These are phyloP conservation scores for Phylloporus sp. DNA, from an alignment of 768 basidiomycete species.

Conservation along the genomic window DNA sequence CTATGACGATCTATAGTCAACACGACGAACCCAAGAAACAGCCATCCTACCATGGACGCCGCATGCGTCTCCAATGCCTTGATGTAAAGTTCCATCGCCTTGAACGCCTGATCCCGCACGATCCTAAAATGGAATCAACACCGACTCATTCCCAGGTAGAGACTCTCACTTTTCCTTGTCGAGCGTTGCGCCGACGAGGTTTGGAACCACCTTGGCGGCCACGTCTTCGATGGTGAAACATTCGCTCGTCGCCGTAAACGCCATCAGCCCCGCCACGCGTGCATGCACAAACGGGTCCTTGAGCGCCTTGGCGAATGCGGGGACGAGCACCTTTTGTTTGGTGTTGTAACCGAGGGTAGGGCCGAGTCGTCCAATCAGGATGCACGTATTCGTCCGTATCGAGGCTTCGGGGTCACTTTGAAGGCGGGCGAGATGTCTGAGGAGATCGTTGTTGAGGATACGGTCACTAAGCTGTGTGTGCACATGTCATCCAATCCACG, in stretches of 20 bases:
- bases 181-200: conserved; percentile 70
- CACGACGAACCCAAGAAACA: neutral
- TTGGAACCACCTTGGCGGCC: conserved; percentile 85
- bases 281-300: conserved; percentile 92
- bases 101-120: conserved; percentile 95
- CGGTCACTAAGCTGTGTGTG: conserved; percentile 72
- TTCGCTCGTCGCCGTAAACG: conserved; percentile 90
- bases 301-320: conserved; percentile 84
- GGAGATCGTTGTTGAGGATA: conserved; percentile 92
- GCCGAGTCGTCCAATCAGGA: conserved; percentile 87
- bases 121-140: conserved; percentile 46
- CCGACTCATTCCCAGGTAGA: too few relatives aligned
- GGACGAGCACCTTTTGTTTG: conserved; percentile 93
- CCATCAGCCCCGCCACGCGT: conserved; percentile 90
- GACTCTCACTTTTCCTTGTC: conserved; percentile 85
- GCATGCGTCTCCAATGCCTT: conserved; percentile 78
- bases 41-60: conserved; percentile 64
- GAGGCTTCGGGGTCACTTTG: conserved; percentile 92
- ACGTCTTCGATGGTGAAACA: conserved; percentile 86
- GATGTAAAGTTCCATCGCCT: conserved; percentile 82
- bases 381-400: conserved; percentile 96
- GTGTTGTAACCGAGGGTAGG: conserved; percentile 83
- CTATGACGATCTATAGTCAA: conserved; percentile 34
- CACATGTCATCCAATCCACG: neutral
- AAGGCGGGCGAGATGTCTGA: conserved; percentile 87